Evolutionary conservation across 73 alveolate genomes (phyloP).

Genomic region (Paramecium pentaurelia): DNA sequence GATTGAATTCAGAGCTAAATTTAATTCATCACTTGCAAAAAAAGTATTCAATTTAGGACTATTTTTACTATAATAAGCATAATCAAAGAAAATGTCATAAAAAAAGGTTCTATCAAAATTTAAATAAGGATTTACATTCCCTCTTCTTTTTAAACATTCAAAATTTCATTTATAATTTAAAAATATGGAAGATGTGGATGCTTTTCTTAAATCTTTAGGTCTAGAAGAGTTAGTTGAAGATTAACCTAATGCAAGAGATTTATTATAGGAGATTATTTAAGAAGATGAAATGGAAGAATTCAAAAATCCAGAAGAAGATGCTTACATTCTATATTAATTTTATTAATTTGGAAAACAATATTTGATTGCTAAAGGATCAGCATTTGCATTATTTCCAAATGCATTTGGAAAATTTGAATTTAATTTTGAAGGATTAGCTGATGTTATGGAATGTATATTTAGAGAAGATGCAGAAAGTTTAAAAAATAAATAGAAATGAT

Average conservation of each 20-base stretch:
- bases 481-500: background rate
- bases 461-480: background rate
- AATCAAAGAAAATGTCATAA: background rate
- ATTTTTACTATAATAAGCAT: background rate
- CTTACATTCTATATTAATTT: background rate
- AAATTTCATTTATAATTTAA: constrained; percentile 1
- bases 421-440: background rate
- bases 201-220: background rate
- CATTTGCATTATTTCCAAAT: background rate
- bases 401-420: background rate
- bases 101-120: background rate
- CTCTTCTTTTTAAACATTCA: background rate
- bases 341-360: background rate
- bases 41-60: background rate
- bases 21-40: background rate
- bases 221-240: constrained; percentile 1
- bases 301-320: background rate
- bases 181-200: constrained; percentile 14
- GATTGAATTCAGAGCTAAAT: background rate
- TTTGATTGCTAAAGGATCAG: background rate
- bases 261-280: background rate
- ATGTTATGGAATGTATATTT: constrained; percentile 6
- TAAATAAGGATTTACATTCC: background rate
- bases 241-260: constrained; percentile 12
- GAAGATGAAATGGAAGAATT: background rate